Percentiles rank a stretch among this genome's conserved stretches.
These are phyloP conservation scores for Barbatosphaeria neglecta DNA, from an alignment of 495 filamentous ascomycete species.

Conservation along the genomic window DNA sequence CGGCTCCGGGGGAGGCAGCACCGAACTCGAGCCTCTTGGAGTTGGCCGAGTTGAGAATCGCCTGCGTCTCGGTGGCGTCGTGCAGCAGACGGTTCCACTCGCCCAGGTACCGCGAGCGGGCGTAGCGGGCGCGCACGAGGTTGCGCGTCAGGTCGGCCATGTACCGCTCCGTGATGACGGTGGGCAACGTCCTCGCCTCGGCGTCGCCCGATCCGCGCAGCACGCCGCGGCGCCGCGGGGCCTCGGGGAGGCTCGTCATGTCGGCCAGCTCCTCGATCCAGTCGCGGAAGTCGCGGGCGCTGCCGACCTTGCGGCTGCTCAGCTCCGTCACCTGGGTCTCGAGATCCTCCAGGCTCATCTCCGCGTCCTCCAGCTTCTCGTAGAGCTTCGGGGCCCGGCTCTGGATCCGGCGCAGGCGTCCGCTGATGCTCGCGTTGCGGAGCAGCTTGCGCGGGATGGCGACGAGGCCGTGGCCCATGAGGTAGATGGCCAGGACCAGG, in stretches of 20 bases:
- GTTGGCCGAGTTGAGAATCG: constrained; percentile 70
- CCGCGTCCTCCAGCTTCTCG: constrained; percentile 79
- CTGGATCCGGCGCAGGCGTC: constrained; percentile 62
- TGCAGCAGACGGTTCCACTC: constrained; percentile 76
- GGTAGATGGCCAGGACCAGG: constrained; percentile 77
- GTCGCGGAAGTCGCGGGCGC: constrained; percentile 69
- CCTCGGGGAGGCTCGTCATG: constrained; percentile 54
- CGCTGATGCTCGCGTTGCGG: constrained; percentile 60
- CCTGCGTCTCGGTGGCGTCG: constrained; percentile 61
- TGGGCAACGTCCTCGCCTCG: constrained; percentile 42
- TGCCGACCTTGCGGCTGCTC: constrained; percentile 68
- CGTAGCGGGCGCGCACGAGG: constrained; percentile 68
- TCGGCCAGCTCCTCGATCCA: constrained; percentile 91
- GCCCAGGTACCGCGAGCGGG: constrained; percentile 65
- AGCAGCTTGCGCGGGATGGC: constrained; percentile 75
- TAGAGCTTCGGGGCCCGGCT: constrained; percentile 67
- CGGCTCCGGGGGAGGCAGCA: constrained; percentile 41
- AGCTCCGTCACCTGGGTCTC: constrained; percentile 71
- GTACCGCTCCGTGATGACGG: constrained; percentile 86
- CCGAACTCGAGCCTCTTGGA: constrained; percentile 72
- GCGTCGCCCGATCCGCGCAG: constrained; percentile 25
- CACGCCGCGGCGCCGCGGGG: constrained; percentile 35
- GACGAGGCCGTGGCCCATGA: constrained; percentile 95
- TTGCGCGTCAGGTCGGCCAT: constrained; percentile 78
- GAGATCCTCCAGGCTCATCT: constrained; percentile 65